These are phyloP conservation scores for Pseudocercospora fuligena DNA, from an alignment of 2,329 filamentous ascomycete genomes.

Conservation along the genomic window DNA sequence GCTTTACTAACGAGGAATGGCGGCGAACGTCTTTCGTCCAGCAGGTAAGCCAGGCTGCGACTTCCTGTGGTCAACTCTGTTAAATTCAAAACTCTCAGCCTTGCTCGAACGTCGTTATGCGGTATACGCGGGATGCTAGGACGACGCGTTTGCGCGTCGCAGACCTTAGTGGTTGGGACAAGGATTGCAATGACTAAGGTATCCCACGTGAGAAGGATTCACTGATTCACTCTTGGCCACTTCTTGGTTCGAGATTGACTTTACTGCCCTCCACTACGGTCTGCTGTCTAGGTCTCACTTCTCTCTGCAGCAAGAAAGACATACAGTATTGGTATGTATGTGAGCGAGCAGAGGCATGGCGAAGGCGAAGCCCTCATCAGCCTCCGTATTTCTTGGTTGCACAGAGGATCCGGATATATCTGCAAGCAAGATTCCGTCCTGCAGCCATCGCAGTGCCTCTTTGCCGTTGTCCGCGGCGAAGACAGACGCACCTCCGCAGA, in stretches of 20 bases:
- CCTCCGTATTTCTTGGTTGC: neutral
- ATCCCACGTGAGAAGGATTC: neutral
- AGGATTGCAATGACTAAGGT: neutral
- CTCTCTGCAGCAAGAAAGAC: neutral
- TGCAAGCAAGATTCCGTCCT: neutral
- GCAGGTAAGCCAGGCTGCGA: neutral
- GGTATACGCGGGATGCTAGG: neutral
- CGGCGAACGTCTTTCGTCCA: neutral
- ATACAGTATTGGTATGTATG: neutral
- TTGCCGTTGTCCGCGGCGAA: slow-evolving; percentile 15
- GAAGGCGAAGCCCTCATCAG: neutral
- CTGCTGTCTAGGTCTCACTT: neutral
- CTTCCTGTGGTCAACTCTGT: neutral
- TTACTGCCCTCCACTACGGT: neutral
- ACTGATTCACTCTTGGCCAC: neutral
- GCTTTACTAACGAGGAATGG: neutral
- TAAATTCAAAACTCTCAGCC: neutral
- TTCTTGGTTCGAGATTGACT: neutral
- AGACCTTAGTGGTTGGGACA: neutral
- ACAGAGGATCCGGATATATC: neutral
- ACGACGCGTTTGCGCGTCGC: neutral
- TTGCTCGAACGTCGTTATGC: neutral
- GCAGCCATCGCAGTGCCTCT: neutral
- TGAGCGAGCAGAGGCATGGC: neutral
- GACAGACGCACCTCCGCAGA: neutral